Conservation (phyloP, 2,329 filamentous ascomycete species). For the Cryphonectria radicalis region DNA sequence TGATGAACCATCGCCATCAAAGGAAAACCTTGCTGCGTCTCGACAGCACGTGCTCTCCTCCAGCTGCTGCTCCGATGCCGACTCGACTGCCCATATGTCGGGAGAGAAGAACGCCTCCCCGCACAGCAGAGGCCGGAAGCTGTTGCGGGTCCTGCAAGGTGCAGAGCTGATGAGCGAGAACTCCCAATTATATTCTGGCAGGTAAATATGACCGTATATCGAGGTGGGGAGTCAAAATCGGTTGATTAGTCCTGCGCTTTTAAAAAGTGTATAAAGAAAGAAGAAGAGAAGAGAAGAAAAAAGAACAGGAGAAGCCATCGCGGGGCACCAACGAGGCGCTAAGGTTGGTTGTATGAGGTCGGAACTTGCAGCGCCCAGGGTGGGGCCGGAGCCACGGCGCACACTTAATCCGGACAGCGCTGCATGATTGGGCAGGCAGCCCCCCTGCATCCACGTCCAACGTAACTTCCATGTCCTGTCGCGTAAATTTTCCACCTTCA, state of each 20-base stretch:
- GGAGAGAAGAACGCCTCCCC: constrained; percentile 24
- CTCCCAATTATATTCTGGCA: constrained; percentile 54
- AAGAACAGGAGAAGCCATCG: constrained; percentile 29
- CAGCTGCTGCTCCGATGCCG: constrained; percentile 9
- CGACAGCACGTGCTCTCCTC: neutral
- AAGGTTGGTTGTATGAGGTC: neutral
- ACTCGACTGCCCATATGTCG: constrained; percentile 19
- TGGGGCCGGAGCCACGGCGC: constrained; percentile 4
- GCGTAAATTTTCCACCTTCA: constrained; percentile 21
- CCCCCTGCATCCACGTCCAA: neutral
- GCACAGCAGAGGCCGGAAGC: constrained; percentile 17
- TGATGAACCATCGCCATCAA: neutral
- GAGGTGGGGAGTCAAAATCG: constrained; percentile 55
- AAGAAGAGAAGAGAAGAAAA: constrained; percentile 31
- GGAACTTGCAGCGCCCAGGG: neutral
- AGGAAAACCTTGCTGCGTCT: neutral
- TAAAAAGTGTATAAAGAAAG: constrained; percentile 49
- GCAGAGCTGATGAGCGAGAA: constrained; percentile 28
- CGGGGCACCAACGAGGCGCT: neutral
- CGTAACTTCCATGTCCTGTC: constrained; percentile 4
- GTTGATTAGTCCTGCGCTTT: constrained; percentile 64
- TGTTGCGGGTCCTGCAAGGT: constrained; percentile 18
- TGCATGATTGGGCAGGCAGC: neutral
- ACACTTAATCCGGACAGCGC: constrained; percentile 7
- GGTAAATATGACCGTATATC: constrained; percentile 63